phyloP scores from a whole-genome alignment of 2,329 filamentous ascomycete genomes.

The Sphaerostilbella broomeana region DNA sequence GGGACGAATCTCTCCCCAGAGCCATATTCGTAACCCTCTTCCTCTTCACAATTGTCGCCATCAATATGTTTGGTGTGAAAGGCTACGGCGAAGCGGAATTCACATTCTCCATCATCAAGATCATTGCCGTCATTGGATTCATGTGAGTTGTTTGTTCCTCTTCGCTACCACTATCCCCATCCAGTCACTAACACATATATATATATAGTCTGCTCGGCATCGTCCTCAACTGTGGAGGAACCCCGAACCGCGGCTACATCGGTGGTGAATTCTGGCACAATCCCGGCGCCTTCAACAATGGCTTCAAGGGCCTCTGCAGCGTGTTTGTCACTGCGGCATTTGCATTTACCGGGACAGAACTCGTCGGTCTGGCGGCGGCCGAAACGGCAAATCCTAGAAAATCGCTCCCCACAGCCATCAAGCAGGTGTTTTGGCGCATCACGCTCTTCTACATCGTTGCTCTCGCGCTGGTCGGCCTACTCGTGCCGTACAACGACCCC shows the following conservation, averaged over 20 bases:
- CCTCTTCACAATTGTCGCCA: slow-evolving; percentile 64
- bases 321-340: slow-evolving; percentile 73
- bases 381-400: slow-evolving; percentile 73
- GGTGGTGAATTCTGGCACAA: slow-evolving; percentile 69
- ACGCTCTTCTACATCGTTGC: slow-evolving; percentile 83
- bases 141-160: slow-evolving; percentile 50
- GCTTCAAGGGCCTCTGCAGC: slow-evolving; percentile 74
- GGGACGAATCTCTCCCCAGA: slow-evolving; percentile 58
- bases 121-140: slow-evolving; percentile 79
- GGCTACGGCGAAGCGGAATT: slow-evolving; percentile 90
- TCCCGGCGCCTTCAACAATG: slow-evolving; percentile 75
- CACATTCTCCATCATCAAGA: slow-evolving; percentile 77
- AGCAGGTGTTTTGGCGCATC: slow-evolving; percentile 94
- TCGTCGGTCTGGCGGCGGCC: slow-evolving; percentile 68
- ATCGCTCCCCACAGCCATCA: slow-evolving; percentile 76
- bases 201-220: slow-evolving; percentile 66
- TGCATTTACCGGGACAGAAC: slow-evolving; percentile 67
- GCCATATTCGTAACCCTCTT: slow-evolving; percentile 81
- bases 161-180: slow-evolving; percentile 12
- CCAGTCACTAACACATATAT: background rate
- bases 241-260: slow-evolving; percentile 66
- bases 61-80: slow-evolving; percentile 84
- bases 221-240: slow-evolving; percentile 76
- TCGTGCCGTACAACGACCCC: slow-evolving; percentile 66
- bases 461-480: slow-evolving; percentile 69